These are phyloP conservation scores for Leccinum ochraceum DNA, from an alignment of 768 basidiomycete species.

Conservation along the genomic window DNA sequence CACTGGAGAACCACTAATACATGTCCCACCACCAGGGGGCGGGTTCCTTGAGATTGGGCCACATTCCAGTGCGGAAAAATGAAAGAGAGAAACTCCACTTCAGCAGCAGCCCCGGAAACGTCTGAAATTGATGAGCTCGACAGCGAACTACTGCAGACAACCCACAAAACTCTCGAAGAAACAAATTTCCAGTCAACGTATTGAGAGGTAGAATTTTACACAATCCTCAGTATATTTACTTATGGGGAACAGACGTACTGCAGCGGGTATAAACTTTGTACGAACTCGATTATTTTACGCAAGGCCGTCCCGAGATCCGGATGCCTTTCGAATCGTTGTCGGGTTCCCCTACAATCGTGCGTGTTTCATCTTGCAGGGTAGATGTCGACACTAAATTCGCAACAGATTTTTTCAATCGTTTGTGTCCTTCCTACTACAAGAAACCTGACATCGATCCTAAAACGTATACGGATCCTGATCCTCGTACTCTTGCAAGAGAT, in stretches of 20 bases:
- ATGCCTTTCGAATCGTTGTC: conserved; percentile 50
- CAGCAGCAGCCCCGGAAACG: conserved; percentile 31
- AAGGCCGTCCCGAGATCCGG: conserved; percentile 53
- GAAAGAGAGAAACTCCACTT: conserved; percentile 20
- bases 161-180: conserved; percentile 8
- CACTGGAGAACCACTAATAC: conserved; percentile 67
- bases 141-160: conserved; percentile 4
- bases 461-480: conserved; percentile 45
- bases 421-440: conserved; percentile 45
- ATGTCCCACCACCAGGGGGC: conserved; percentile 29
- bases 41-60: conserved; percentile 14
- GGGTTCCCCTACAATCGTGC: conserved; percentile 72
- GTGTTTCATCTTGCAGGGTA: conserved; percentile 21
- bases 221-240: neutral
- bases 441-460: conserved; percentile 30
- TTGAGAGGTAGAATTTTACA: conserved; percentile 22
- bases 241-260: conserved; percentile 38
- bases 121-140: conserved; percentile 13
- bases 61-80: conserved; percentile 17
- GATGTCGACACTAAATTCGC: neutral
- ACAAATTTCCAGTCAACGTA: conserved; percentile 9
- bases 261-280: conserved; percentile 52
- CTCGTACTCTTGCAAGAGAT: conserved; percentile 46
- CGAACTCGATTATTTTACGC: conserved; percentile 70
- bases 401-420: conserved; percentile 65